Evolutionary conservation across 257 asterid genomes (phyloP).

Genomic region (Nicotiana knightiana): DNA sequence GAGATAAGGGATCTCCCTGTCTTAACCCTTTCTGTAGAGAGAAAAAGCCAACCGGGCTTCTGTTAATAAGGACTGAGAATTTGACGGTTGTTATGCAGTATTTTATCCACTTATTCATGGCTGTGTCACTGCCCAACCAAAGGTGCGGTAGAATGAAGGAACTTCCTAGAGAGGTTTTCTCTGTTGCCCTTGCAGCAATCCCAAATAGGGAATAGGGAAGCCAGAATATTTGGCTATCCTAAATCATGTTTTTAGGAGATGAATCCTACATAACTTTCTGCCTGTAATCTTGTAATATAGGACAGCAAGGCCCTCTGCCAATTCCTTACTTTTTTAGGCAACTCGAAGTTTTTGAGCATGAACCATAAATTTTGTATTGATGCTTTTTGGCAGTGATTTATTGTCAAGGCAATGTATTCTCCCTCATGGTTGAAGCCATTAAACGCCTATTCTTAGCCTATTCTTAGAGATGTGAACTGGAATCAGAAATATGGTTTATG

Average conservation of each 20-base stretch:
- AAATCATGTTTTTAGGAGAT: background rate
- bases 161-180: background rate
- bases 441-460: background rate
- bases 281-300: background rate
- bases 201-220: conserved; percentile 1
- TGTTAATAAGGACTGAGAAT: no score
- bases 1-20: no score
- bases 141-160: background rate
- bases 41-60: no score
- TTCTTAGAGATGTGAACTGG: background rate
- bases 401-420: background rate
- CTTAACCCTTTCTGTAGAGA: no score
- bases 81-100: no score
- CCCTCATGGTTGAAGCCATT: background rate
- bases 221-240: background rate
- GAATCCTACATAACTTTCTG: background rate
- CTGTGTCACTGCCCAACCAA: background rate
- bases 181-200: background rate
- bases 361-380: background rate
- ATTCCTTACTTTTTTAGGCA: background rate
- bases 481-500: background rate
- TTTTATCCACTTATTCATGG: background rate
- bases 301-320: background rate
- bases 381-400: background rate
- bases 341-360: background rate